Base-by-base conservation (phyloP, 441 rosid genomes). In the Euphorbia schlechtendalii region DNA sequence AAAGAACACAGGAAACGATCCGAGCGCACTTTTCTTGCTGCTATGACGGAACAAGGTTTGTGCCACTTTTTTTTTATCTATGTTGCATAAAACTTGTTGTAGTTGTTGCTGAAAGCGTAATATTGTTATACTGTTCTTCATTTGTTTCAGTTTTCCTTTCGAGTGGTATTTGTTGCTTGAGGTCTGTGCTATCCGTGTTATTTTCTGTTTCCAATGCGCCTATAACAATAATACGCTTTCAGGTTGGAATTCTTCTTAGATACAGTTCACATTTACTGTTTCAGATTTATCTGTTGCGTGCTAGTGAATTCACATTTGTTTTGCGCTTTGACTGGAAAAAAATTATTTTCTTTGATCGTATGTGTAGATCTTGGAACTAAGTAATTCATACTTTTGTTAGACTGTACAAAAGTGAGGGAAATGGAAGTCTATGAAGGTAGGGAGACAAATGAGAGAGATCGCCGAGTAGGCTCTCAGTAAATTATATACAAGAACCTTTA, bases 21-120 rank as follows among this genome's bases (percentile, higher is more conserved):
- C 27, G 11, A 52, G 14, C 86, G 90, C 67, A 76, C 88, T 41
- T 88, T 93, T 72, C 77, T 87, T 53, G 87, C 88, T 70, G 99
- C 82, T 25, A 80, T 77, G 45, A 80, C 84, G 48, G 97, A 84
- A 69, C 70, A 84, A 84, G 97, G 99, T 90, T 63, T 38, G 15
- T 27, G 27, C 9, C 3, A 13, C 27, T 21, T 54, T 14, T 6
- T 36, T 46, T 14, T 43, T 43, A 1, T 10, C 12, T 12, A 43
- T 46, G 25, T 17, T 60, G 21, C 7, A 13, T 25, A 27, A 27
- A 27, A 27, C 30, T 27, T 27, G 30, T 27, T 27, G 30, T 27
- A 27, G 1, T 1, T 27, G 30, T 27, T 27, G 4, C 30, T 1
- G 30, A 27, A 27, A 27, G 30, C 30, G 30, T 27, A 27, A 27